Conservation (phyloP, 2,329 filamentous ascomycete genomes). For the Lachnellula subtilissima region DNA sequence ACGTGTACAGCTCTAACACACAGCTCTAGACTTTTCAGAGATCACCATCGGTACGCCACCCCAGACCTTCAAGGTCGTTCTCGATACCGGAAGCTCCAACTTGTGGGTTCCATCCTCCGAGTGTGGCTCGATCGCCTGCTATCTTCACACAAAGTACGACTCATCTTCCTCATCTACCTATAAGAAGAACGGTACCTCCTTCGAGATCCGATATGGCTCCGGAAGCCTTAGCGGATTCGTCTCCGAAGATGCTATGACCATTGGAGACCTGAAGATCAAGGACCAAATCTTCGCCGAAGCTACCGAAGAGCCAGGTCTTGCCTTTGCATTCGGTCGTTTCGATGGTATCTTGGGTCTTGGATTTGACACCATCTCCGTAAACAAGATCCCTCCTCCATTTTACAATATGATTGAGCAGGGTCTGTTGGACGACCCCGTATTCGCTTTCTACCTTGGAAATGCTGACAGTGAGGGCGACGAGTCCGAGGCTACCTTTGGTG, state of each 20-base stretch:
- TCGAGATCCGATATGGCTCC: slow-evolving; percentile 93
- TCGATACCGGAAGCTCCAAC: slow-evolving; percentile 98
- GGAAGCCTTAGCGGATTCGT: slow-evolving; percentile 91
- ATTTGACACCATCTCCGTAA: slow-evolving; percentile 95
- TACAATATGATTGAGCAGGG: slow-evolving; percentile 92
- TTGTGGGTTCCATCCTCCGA: slow-evolving; percentile 91
- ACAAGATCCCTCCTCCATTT: slow-evolving; percentile 89
- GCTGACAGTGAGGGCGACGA: slow-evolving; percentile 62
- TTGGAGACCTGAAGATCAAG: slow-evolving; percentile 86
- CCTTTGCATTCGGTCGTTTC: slow-evolving; percentile 96
- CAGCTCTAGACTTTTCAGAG: slow-evolving; percentile 79
- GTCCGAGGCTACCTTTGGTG: slow-evolving; percentile 88
- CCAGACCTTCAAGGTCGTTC: slow-evolving; percentile 95
- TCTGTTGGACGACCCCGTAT: slow-evolving; percentile 85
- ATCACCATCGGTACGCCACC: slow-evolving; percentile 88
- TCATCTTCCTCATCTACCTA: slow-evolving; percentile 82
- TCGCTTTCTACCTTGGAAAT: slow-evolving; percentile 91
- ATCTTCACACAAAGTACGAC: slow-evolving; percentile 95
- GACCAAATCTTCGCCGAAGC: slow-evolving; percentile 94
- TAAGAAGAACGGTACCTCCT: slow-evolving; percentile 88
- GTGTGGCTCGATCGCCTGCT: slow-evolving; percentile 96
- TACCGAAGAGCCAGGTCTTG: slow-evolving; percentile 89
- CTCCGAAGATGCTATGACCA: slow-evolving; percentile 79
- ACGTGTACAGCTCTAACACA: slow-evolving; percentile 10
- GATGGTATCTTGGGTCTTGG: slow-evolving; percentile 95